Evolutionary conservation across 2,329 filamentous ascomycete species (phyloP), one percentile per base, ranked within the genome.

Genomic region (Claviceps monticola): DNA sequence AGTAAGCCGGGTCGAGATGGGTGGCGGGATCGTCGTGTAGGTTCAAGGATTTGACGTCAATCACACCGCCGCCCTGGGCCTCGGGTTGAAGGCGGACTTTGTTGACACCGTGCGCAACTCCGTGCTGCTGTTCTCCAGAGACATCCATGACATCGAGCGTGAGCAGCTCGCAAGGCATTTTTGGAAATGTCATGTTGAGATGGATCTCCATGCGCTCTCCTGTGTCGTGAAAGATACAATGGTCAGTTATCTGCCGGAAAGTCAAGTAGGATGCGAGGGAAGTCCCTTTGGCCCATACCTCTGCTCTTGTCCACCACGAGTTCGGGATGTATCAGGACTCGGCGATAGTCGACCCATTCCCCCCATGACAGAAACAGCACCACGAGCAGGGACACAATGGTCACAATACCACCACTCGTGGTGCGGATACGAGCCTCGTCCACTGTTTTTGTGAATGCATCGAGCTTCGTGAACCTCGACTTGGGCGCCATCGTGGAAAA

Each of bases 61-160:
- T 86, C 57, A 83, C 83, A 53, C 73, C 74, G 56, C 90, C 86
- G 42, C 91, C 91, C 60, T 95, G 83, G 44, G 72, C 73, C 59
- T 76, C 74, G 23, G 89, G 74, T 56, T 78, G 74, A 55, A 98
- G 76, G 55, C 93, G 83, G 56, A 96, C 86, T 72, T 96, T 97
- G 70, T 82, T 87, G 56, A 98, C 81, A 46, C 93, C 93, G 64
- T 96, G 89, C 67, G 88, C 83, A 53, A 98, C 86, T 50, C 91
- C 93, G 60, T 90, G 87, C 68, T 98, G 93, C 64, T 96, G 86
- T 69, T 98, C 93, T 56, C 93, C 93, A 21, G 89, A 95, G 26
- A 97, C 91, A 70, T 98, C 93, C 93, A 98, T 98, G 52, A 98
- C 91, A 67, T 98, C 93, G 61, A 98, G 83, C 13, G 93, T 96